Evolutionary conservation across 2,329 filamentous ascomycete species (phyloP).

Genomic region (Aspergillus proliferans): DNA sequence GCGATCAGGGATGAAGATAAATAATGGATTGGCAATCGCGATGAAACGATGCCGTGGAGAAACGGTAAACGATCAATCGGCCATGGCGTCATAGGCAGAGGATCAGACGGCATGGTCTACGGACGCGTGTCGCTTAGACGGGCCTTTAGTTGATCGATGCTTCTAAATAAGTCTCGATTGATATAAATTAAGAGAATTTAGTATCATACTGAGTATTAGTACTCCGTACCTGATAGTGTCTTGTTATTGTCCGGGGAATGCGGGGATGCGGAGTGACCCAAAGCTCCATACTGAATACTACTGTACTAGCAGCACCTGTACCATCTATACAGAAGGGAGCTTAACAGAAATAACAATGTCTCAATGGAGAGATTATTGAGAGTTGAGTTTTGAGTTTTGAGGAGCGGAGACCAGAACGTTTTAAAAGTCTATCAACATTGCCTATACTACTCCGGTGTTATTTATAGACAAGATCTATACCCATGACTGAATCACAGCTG

Average conservation of each 20-base stretch:
- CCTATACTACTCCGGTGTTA: background rate
- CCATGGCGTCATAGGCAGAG: background rate
- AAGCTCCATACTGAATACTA: no score
- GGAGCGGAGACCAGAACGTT: no score
- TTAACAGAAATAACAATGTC: background rate
- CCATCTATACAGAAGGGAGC: background rate
- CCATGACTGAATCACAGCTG: slow-evolving; percentile 13
- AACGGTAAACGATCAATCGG: background rate
- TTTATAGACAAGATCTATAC: background rate
- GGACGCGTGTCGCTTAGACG: background rate
- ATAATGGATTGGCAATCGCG: no score
- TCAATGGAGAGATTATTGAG: no score
- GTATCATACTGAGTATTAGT: no score
- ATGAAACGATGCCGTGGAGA: background rate
- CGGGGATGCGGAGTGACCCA: background rate
- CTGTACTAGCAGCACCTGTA: no score
- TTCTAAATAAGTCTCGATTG: no score
- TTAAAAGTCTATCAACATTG: no score
- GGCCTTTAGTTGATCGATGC: no score
- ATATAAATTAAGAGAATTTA: background rate
- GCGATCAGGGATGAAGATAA: no score
- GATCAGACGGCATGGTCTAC: background rate
- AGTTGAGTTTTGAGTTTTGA: no score
- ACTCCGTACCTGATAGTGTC: background rate
- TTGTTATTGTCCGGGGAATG: background rate